Base-by-base conservation (phyloP, 208 protist genomes). In the Strigomonas culicis region DNA sequence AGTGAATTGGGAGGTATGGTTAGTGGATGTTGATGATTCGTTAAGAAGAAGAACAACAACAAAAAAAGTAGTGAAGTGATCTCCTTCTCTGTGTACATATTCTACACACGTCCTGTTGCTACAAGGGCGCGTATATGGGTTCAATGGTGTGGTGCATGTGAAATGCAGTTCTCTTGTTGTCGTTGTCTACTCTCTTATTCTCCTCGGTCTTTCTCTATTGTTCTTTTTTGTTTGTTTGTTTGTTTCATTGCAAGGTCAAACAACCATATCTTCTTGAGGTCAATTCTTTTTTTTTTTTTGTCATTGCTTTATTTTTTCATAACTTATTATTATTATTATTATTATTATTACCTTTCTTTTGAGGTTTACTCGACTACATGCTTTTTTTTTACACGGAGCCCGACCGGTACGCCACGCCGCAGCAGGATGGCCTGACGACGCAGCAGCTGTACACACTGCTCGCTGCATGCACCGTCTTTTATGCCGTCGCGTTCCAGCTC, bases 381-480 rank as follows among this genome's bases (percentile, higher is more conserved):
- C 31, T 59, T 59, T 34, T 21, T 53, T 36, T 64, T 7, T 52
- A 28, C 49, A 55, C 49, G n/a, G 49, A 55, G 13, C n/a, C 17
- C 7, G 13, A 10, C n/a, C 8, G n/a, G 11, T 55, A 55, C 49
- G 11, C 10, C 57, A 62, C 39, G 10, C 57, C 57, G 21, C 25
- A 62, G 39, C 31, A 6, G 19, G 32, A 13, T 19, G 57, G 34
- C 13, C 10, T 62, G 8, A 52, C 51, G 0, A 21, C 25, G 21
- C 31, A 8, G 34, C n/a, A 68, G 15, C 46, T 44, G 11, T 52
- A 67, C 34, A 19, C 59, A 15, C 30, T 36, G n/a, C 41, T 80
- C 30, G 19, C 24, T 15, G 31, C 72, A 47, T 68, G 73, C 46
- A 70, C 76, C 28, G 46, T 71, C 17, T 75, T 68, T 56, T 82